Percentiles rank a stretch among this genome's conserved stretches.
These are phyloP conservation scores for Glycine soja DNA, from an alignment of 306 rosid genomes.

Conservation along the genomic window DNA sequence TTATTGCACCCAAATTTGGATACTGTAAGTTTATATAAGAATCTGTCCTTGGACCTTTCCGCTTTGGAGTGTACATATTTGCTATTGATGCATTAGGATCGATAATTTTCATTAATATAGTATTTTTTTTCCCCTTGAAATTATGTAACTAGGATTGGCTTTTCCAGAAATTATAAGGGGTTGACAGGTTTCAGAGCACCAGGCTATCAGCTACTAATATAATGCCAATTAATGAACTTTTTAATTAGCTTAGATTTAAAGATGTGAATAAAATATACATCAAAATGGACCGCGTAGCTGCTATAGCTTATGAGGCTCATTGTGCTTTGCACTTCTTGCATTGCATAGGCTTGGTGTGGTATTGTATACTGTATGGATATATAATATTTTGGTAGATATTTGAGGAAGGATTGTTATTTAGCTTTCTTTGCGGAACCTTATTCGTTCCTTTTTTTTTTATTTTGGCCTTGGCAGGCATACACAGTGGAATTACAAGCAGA, in stretches of 20 bases:
- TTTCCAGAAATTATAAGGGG: no score
- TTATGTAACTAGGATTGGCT: no score
- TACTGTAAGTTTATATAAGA: background rate
- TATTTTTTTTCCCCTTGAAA: no score
- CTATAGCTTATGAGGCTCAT: background rate
- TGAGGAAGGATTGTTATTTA: background rate
- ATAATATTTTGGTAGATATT: background rate
- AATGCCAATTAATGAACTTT: background rate
- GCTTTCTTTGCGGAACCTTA: background rate
- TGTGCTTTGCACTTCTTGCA: background rate
- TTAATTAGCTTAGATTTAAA: no score
- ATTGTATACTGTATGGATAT: no score
- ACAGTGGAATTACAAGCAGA: constrained; percentile 93
- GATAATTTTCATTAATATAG: no score
- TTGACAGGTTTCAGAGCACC: no score
- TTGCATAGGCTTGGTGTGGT: background rate
- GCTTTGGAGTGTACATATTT: no score
- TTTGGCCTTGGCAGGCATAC: constrained; percentile 66
- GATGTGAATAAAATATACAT: no score
- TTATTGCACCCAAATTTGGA: background rate
- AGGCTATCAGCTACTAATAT: no score
- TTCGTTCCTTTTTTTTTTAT: no score
- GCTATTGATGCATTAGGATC: no score
- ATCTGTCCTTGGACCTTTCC: background rate
- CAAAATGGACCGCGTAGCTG: background rate